phyloP scores from a whole-genome alignment of 129 eudicot species.

The Flaveria ramosissima region DNA sequence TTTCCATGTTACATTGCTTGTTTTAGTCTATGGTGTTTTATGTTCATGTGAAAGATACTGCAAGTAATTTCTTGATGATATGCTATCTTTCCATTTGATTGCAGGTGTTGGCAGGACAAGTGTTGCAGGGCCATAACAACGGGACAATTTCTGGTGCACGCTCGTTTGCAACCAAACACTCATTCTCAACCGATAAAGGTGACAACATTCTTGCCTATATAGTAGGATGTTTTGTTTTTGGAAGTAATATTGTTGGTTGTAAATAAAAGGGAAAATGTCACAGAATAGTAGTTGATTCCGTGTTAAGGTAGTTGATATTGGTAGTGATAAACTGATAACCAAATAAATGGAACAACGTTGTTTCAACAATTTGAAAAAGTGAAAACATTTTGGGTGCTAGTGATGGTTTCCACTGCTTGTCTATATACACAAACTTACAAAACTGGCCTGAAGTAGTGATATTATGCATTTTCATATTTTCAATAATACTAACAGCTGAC shows the following conservation, averaged over 20 bases:
- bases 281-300: not conserved
- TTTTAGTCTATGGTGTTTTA: not conserved
- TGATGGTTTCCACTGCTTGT: not conserved
- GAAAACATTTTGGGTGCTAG: not conserved
- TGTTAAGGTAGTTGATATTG: not conserved
- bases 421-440: conserved; percentile 32
- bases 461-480: not conserved
- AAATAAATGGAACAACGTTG: not conserved
- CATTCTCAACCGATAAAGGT: conserved; percentile 92
- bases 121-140: conserved; percentile 46
- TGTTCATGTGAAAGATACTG: not conserved
- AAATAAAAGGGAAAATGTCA: not conserved
- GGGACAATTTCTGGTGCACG: conserved; percentile 50
- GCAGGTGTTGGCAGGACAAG: conserved; percentile 61
- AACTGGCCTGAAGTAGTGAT: conserved; percentile 32
- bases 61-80: conserved; percentile 18
- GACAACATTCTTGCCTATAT: not conserved
- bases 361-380: not conserved
- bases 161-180: conserved; percentile 77
- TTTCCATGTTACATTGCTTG: not conserved
- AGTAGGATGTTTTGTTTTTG: conserved; percentile 8
- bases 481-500: not conserved
- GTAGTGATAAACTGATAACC: not conserved
- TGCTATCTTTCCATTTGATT: conserved; percentile 18
- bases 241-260: not conserved